Percentiles rank a stretch among this genome's conserved stretches.
Evolutionary conservation across 108 stramenopile genomes (phyloP).

Genomic region (Cafeteria roenbergensis): DNA sequence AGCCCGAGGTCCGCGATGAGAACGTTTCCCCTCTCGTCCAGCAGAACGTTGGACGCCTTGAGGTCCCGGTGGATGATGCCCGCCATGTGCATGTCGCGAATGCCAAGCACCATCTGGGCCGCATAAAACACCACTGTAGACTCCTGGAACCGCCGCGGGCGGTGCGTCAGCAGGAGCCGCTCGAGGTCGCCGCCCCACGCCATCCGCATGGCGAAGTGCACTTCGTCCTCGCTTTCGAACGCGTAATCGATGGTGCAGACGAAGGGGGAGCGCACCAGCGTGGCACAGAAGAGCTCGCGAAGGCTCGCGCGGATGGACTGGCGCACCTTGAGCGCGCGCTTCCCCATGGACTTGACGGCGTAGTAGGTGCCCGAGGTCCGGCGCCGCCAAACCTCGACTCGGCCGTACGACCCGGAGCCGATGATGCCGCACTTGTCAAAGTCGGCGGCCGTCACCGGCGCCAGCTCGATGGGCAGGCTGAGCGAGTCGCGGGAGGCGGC

Average conservation of each 20-base stretch:
- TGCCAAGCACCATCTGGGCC: constrained; percentile 41
- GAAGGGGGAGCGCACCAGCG: constrained; percentile 35
- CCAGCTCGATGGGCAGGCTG: too few species aligned
- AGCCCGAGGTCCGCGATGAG: constrained; percentile 45
- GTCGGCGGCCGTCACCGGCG: constrained; percentile 13
- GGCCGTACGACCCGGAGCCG: constrained; percentile 47
- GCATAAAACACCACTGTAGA: constrained; percentile 29
- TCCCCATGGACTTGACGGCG: constrained; percentile 45
- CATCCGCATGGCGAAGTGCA: constrained; percentile 40
- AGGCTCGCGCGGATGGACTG: constrained; percentile 5
- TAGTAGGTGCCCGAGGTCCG: constrained; percentile 23
- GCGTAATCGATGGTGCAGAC: constrained; percentile 39
- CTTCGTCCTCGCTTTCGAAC: constrained; percentile 37
- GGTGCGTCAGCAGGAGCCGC: constrained; percentile 30
- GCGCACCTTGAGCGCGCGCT: constrained; percentile 36
- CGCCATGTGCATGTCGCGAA: constrained; percentile 36
- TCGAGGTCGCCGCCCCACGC: constrained; percentile 40
- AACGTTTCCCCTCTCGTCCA: constrained; percentile 33
- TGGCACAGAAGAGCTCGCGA: constrained; percentile 37
- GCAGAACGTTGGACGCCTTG: constrained; percentile 42
- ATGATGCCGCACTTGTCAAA: constrained; percentile 38
- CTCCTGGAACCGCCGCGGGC: constrained; percentile 23
- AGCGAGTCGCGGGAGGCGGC: too few species aligned
- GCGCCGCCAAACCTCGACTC: constrained; percentile 32
- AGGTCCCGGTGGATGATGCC: constrained; percentile 50